phyloP scores from a whole-genome alignment of 148 eudicot genomes.

The Vaccinium macrocarpon region DNA sequence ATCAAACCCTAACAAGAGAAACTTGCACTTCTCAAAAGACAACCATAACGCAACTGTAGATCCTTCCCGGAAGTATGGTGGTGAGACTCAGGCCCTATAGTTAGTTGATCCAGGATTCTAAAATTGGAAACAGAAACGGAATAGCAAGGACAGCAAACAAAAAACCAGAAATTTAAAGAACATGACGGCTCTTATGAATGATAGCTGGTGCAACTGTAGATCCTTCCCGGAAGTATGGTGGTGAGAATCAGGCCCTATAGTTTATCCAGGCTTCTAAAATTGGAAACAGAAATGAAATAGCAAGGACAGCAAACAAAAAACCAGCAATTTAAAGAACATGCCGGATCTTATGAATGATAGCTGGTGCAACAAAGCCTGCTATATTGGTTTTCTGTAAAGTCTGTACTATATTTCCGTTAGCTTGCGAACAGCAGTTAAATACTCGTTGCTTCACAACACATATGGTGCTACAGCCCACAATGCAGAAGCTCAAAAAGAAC shows the following conservation, averaged over 20 bases:
- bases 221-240: not conserved
- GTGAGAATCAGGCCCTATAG: not conserved
- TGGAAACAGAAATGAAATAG: not conserved
- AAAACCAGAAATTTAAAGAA: not conserved
- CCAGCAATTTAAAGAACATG: not conserved
- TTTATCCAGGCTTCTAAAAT: not conserved
- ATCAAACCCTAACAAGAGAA: not conserved
- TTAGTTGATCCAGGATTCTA: not conserved
- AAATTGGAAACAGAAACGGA: not conserved
- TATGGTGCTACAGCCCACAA: not conserved
- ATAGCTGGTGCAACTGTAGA: not conserved
- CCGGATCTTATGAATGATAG: not conserved
- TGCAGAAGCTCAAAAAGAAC: conserved; percentile 39
- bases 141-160: not conserved
- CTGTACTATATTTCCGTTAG: conserved; percentile 7
- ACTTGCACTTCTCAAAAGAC: not conserved
- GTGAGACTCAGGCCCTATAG: not conserved
- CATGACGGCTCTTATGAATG: not conserved
- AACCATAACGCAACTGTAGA: not conserved
- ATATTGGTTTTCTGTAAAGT: conserved; percentile 1
- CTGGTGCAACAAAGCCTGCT: not conserved
- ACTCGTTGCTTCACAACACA: not conserved
- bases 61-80: not conserved
- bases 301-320: not conserved
- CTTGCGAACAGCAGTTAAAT: not conserved